Evolutionary conservation across 1,139 yeast species (phyloP).

Genomic region (Zygosaccharomyces sapae): DNA sequence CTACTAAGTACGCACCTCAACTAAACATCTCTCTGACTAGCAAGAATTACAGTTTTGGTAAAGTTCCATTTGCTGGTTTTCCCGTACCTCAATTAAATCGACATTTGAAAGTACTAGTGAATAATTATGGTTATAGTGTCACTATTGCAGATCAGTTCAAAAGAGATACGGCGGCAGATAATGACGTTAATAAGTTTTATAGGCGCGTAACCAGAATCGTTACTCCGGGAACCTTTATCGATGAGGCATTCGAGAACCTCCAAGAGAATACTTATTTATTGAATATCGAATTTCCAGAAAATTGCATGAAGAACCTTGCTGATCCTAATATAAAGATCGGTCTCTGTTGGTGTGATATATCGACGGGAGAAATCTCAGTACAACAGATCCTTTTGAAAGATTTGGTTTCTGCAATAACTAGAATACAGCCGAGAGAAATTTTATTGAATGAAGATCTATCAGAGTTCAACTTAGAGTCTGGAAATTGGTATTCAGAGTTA

Average conservation of each 20-base stretch:
- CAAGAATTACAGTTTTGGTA: slow-evolving; percentile 44
- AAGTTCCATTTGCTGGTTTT: slow-evolving; percentile 87
- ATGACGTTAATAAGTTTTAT: slow-evolving; percentile 43
- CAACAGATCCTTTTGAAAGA: slow-evolving; percentile 41
- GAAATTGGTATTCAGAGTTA: slow-evolving; percentile 56
- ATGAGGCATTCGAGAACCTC: slow-evolving; percentile 75
- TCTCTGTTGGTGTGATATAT: slow-evolving; percentile 82
- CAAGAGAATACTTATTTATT: slow-evolving; percentile 67
- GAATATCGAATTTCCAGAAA: slow-evolving; percentile 57
- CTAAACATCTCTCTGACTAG: slow-evolving; percentile 60
- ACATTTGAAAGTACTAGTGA: slow-evolving; percentile 68
- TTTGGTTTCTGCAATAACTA: slow-evolving; percentile 36
- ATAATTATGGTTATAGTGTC: slow-evolving; percentile 63
- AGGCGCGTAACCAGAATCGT: slow-evolving; percentile 75
- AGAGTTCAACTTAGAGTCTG: slow-evolving; percentile 39
- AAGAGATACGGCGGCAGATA: slow-evolving; percentile 22
- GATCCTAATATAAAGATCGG: slow-evolving; percentile 57
- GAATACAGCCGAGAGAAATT: slow-evolving; percentile 39
- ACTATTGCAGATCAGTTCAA: slow-evolving; percentile 73
- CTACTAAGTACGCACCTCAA: slow-evolving; percentile 64
- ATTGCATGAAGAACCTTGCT: slow-evolving; percentile 42
- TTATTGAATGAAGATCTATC: slow-evolving; percentile 36
- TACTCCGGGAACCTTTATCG: slow-evolving; percentile 90
- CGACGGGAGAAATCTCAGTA: slow-evolving; percentile 71
- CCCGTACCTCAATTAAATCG: slow-evolving; percentile 69